Evolutionary conservation across 108 stramenopile genomes (phyloP), one percentile per base, ranked within the genome.

Genomic region (Skeletonema tropicum): DNA sequence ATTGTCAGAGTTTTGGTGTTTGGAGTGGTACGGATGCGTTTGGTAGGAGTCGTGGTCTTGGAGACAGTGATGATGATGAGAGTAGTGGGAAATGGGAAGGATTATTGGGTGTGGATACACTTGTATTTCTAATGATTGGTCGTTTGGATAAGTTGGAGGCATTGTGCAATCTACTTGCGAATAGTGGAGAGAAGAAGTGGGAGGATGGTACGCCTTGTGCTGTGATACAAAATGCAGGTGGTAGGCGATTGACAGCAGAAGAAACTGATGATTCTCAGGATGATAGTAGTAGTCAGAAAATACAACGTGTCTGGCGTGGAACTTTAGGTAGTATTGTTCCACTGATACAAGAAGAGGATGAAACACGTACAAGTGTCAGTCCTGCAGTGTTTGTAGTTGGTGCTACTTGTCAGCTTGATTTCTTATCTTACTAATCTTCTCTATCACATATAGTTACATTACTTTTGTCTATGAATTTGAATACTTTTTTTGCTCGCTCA

Each of bases 61-160:
- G 66, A 26, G 63, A 17, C 0, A 21, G 29, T n/a, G 31, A 42
- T 26, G 29, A 38, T 10, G 10, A 35, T 35, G 33, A 35, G 0
- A 4, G 4, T 2, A 55, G 19, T 19, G 33, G 32, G 25, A 12
- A 69, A 12, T 62, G 38, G 60, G 65, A 52, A 3, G 73, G 57
- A 36, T 58, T 48, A 23, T 58, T 48, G 15, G 65, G 55, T 46
- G 80, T 81, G 45, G 80, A 81, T 66, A 70, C 70, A 1, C 71
- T 77, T 26, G 80, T 81, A 4, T 81, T 81, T 60, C 76, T 81
- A 2, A 81, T 81, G 80, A 81, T 81, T 41, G 80, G 80, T 12
- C 15, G 76, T 11, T 81, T 81, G 64, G 80, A 81, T 57, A 81
- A 81, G 64, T 63, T 81, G 52, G 76, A 77, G 6, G 71, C 70